Evolutionary conservation across 2,329 filamentous ascomycete genomes (phyloP).

Genomic region (Thyridium curvatum): DNA sequence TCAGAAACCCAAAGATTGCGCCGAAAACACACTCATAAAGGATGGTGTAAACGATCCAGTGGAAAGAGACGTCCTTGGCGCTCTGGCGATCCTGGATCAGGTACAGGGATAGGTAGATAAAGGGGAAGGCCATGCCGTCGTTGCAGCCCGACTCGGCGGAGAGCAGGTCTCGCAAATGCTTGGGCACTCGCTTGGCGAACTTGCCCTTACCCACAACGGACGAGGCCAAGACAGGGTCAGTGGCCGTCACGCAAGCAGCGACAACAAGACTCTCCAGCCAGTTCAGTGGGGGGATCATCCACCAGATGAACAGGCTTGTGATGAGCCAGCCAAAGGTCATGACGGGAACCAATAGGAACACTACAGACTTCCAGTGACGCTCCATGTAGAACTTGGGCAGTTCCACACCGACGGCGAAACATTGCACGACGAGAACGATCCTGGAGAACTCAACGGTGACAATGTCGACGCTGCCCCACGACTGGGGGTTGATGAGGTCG

Average conservation of each 20-base stretch:
- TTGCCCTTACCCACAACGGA: slow-evolving; percentile 99
- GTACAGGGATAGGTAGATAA: slow-evolving; percentile 89
- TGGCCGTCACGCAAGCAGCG: slow-evolving; percentile 92
- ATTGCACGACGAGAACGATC: slow-evolving; percentile 85
- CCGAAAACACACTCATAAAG: slow-evolving; percentile 96
- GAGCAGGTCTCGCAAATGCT: slow-evolving; percentile 90
- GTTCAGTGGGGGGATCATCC: slow-evolving; percentile 69
- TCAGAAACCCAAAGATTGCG: slow-evolving; percentile 75
- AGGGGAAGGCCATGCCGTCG: slow-evolving; percentile 99
- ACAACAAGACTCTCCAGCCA: slow-evolving; percentile 88
- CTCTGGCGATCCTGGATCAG: slow-evolving; percentile 74
- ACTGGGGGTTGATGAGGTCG: slow-evolving; percentile 67
- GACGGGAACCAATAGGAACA: slow-evolving; percentile 82
- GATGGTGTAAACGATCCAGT: slow-evolving; percentile 87
- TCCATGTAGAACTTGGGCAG: slow-evolving; percentile 96
- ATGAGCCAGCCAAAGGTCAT: slow-evolving; percentile 97
- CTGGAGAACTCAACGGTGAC: slow-evolving; percentile 86
- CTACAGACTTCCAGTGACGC: slow-evolving; percentile 89
- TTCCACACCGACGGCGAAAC: slow-evolving; percentile 87
- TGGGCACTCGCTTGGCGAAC: slow-evolving; percentile 94
- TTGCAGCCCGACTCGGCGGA: slow-evolving; percentile 98
- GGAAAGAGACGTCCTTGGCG: slow-evolving; percentile 62
- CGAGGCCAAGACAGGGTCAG: slow-evolving; percentile 92
- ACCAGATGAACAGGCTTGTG: slow-evolving; percentile 92
- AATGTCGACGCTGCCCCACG: slow-evolving; percentile 80